Evolutionary conservation across 495 filamentous ascomycete species (phyloP), one percentile per base, ranked within the genome.

Genomic region (Penicillium turbatum): DNA sequence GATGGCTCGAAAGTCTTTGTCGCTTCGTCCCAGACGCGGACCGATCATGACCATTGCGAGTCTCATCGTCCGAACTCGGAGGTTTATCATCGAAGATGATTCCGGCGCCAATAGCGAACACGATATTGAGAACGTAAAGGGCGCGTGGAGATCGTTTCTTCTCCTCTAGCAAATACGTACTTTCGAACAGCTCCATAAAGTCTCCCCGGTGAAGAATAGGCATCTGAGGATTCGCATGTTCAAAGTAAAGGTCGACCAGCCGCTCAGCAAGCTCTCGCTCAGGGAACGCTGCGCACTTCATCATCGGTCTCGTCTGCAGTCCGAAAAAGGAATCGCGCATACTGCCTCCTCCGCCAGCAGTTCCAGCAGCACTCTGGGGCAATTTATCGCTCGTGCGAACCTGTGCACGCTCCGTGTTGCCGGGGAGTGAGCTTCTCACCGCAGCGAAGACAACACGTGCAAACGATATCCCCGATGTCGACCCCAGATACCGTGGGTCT

Each of bases 321-420:
- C 92, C 92, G 62, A 97, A 97, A 74, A 96, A 96, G 0, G 88
- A 92, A 70, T 97, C 92, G 35, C 92, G 82, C 88, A 95, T 95
- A 16, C 84, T 86, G 27, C 86, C 87, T 10, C 82, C 84, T 26
- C 71, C 77, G 21, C 77, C 79, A 30, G 74, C 67, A 30, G 47
- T 49, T 10, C 47, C 47, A 13, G 78, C 72, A 35, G 64, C 61
- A n/a, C 68, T 72, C 51, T 72, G 70, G 9, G 72, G 71, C 36
- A 75, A 53, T 17, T 68, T 68, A 49, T 79, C 75, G 42, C 73
- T 80, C 17, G 75, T 74, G 60, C 76, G 57, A 64, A 75, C 59
- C 52, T 78, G 56, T 31, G 78, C 79, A 24, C 83, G 82, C 56
- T 89, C 87, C 2, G 86, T 57, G 39, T 75, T 73, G 1, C 72